A percentile compares a stretch with the other conserved stretches of the same genome.
These are phyloP conservation scores for Lachnum nothofagi DNA, from an alignment of 2,329 filamentous ascomycete species.

Conservation along the genomic window DNA sequence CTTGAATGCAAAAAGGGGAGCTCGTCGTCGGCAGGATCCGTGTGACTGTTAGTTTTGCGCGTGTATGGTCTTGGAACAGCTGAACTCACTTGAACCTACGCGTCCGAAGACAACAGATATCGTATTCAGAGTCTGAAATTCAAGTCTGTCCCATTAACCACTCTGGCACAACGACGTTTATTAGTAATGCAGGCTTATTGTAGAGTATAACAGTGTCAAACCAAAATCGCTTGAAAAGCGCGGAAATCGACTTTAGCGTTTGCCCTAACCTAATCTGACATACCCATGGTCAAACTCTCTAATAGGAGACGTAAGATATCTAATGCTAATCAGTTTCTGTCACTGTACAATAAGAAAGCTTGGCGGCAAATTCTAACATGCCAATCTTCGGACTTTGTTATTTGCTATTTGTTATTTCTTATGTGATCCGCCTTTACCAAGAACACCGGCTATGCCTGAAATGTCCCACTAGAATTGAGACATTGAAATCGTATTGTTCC, in stretches of 20 bases:
- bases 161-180: neutral
- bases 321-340: no score
- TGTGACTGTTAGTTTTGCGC: no score
- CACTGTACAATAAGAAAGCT: no score
- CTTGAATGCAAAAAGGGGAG: neutral
- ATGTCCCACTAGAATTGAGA: no score
- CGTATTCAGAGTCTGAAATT: neutral
- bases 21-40: neutral
- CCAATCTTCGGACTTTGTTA: no score
- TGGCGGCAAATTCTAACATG: no score
- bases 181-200: neutral
- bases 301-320: no score
- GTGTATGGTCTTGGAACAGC: no score
- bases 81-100: conserved; percentile 1
- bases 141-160: conserved; percentile 3
- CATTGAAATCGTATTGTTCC: no score
- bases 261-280: neutral
- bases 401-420: no score
- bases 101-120: conserved; percentile 1
- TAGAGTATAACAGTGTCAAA: neutral
- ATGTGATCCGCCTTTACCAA: no score
- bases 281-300: conserved; percentile 9
- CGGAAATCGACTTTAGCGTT: neutral
- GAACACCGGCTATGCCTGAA: no score
- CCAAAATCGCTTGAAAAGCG: neutral